phyloP scores from a whole-genome alignment of 257 asterid species.

The Pogostemon cablin region DNA sequence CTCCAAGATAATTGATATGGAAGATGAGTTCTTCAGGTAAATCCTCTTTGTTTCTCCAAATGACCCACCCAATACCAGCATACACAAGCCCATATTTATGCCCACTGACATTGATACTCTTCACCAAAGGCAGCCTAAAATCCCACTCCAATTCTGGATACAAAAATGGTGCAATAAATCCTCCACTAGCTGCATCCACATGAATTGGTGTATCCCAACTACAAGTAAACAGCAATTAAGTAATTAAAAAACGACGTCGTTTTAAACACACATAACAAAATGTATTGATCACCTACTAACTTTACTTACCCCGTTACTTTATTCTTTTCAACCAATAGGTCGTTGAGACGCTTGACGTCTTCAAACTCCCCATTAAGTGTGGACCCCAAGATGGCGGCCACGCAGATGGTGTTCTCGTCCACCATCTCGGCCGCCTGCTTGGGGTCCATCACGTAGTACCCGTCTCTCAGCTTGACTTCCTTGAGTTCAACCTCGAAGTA shows the following conservation, averaged over 20 bases:
- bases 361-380: conserved; percentile 92
- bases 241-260: not conserved
- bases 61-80: conserved; percentile 91
- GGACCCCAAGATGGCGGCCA: conserved; percentile 89
- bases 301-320: conserved; percentile 62
- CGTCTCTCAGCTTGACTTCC: conserved; percentile 78
- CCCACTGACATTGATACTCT: conserved; percentile 91
- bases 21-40: conserved; percentile 87
- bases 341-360: conserved; percentile 80
- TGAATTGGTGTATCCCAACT: conserved; percentile 95
- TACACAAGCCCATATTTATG: conserved; percentile 96
- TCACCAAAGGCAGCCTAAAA: conserved; percentile 79
- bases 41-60: conserved; percentile 84
- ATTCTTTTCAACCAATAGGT: conserved; percentile 68
- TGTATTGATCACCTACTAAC: not conserved
- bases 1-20: conserved; percentile 90
- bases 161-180: conserved; percentile 87
- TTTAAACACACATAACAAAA: not conserved
- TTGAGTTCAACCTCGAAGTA: conserved; percentile 91
- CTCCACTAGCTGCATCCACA: conserved; percentile 97
- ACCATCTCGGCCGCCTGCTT: conserved; percentile 84
- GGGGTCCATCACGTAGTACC: conserved; percentile 93
- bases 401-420: conserved; percentile 92
- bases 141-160: conserved; percentile 95
- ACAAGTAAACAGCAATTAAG: not conserved